Conservation (phyloP, 176 grass and related monocot species). For the Bolboschoenus planiculmis region DNA sequence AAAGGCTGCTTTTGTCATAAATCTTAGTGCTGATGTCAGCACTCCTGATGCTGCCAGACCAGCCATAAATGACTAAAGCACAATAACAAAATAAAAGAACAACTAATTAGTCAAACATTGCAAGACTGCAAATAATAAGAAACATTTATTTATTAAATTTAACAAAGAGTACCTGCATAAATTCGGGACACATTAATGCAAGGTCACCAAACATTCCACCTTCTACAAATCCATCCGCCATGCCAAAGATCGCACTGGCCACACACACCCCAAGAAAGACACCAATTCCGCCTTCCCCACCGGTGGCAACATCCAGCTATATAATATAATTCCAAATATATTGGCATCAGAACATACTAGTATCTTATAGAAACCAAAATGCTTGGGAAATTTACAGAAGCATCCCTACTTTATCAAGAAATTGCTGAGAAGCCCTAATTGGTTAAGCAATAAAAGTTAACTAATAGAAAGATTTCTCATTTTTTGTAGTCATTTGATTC, state of each 20-base stretch:
- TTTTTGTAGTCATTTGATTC: neutral
- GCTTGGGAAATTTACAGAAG: neutral
- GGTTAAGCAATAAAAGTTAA: neutral
- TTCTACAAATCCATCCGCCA: constrained; percentile 57
- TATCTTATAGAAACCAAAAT: neutral
- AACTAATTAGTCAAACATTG: constrained; percentile 10
- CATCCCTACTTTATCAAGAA: neutral
- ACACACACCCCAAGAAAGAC: constrained; percentile 42
- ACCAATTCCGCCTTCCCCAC: constrained; percentile 47
- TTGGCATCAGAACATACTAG: neutral
- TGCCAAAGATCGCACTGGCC: constrained; percentile 42
- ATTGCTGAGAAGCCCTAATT: neutral
- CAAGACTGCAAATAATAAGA: neutral
- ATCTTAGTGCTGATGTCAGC: constrained; percentile 52
- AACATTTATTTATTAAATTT: neutral
- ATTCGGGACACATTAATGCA: constrained; percentile 57
- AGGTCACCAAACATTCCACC: constrained; percentile 65
- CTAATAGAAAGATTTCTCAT: neutral
- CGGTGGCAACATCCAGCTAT: constrained; percentile 54
- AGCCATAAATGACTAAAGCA: constrained; percentile 46
- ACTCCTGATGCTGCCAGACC: constrained; percentile 63
- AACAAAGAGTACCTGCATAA: constrained; percentile 38
- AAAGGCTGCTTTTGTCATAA: constrained; percentile 52
- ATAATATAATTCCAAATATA: neutral
- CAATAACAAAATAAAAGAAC: neutral